Evolutionary conservation across 2,329 filamentous ascomycete species (phyloP).

Genomic region (Diplodia intermedia): DNA sequence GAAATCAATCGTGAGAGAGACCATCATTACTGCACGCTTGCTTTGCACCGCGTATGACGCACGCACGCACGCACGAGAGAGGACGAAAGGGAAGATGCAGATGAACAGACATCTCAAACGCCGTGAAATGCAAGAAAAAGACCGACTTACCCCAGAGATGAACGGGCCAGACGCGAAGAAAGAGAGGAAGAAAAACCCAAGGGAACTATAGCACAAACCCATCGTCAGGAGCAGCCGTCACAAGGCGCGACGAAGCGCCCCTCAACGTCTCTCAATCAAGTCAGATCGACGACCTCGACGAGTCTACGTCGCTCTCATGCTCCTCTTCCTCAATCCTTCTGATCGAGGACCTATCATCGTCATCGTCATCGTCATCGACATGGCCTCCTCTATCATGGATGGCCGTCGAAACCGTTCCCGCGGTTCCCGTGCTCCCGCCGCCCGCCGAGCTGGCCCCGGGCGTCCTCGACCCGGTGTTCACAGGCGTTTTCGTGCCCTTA

Average conservation of each 20-base stretch:
- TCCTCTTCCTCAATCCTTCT: constrained; percentile 10
- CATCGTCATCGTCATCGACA: neutral
- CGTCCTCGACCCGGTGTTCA: constrained; percentile 7
- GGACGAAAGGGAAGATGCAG: neutral
- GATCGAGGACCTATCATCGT: constrained; percentile 15
- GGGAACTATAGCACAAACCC: constrained; percentile 9
- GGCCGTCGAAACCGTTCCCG: neutral
- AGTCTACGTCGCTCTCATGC: neutral
- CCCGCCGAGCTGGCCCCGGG: constrained; percentile 9
- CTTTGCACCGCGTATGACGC: neutral
- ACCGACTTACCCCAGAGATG: neutral
- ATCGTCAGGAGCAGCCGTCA: neutral
- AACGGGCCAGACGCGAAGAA: neutral
- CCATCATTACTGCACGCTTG: constrained; percentile 19
- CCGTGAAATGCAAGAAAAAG: constrained; percentile 6
- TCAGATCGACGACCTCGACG: constrained; percentile 13
- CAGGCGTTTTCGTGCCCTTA: constrained; percentile 13
- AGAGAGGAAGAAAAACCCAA: neutral
- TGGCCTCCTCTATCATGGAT: constrained; percentile 1
- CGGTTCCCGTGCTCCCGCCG: neutral
- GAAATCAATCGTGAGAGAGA: neutral
- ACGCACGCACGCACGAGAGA: neutral
- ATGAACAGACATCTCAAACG: neutral
- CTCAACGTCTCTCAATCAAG: neutral
- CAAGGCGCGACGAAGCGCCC: neutral